Conservation (phyloP, 1,139 yeast genomes). For the Suhomyces guaymorum region DNA sequence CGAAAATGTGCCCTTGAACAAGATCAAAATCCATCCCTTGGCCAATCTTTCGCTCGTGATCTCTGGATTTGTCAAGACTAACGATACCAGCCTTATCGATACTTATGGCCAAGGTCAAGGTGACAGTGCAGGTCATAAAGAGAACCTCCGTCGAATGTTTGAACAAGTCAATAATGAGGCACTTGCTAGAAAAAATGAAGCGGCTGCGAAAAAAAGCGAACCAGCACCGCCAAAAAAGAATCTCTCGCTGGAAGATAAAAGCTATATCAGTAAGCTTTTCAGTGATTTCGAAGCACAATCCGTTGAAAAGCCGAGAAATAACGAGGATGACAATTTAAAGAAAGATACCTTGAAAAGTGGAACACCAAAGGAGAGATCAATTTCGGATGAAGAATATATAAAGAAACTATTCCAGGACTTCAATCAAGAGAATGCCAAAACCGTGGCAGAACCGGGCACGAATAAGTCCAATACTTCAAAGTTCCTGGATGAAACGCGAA, state of each 20-base stretch:
- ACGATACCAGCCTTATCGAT: slow-evolving; percentile 48
- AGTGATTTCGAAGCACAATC: slow-evolving; percentile 22
- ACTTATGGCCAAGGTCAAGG: slow-evolving; percentile 41
- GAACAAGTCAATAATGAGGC: slow-evolving; percentile 18
- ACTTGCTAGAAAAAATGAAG: slow-evolving; percentile 1
- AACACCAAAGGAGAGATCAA: too few relatives aligned
- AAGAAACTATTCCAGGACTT: slow-evolving; percentile 13
- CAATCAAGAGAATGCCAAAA: slow-evolving; percentile 2
- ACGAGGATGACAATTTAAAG: too few relatives aligned
- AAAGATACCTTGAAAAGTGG: too few relatives aligned
- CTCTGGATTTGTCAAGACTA: slow-evolving; percentile 51
- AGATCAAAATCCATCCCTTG: slow-evolving; percentile 47
- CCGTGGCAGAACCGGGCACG: too few relatives aligned
- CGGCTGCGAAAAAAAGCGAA: too few relatives aligned
- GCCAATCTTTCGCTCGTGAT: slow-evolving; percentile 51
- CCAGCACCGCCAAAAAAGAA: slow-evolving; percentile 5
- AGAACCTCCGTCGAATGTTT: slow-evolving; percentile 23
- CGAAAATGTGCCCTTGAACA: slow-evolving; percentile 13
- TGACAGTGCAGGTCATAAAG: slow-evolving; percentile 8
- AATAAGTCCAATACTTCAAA: too few relatives aligned
- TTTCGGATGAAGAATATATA: slow-evolving; percentile 9
- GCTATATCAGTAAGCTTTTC: slow-evolving; percentile 24
- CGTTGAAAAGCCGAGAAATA: too few relatives aligned
- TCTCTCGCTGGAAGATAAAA: slow-evolving; percentile 16
- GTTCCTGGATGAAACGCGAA: too few relatives aligned